Percentiles rank a stretch among this genome's conserved stretches.
phyloP scores from a whole-genome alignment of 2,329 filamentous ascomycete species.

The Colletotrichum sp. region DNA sequence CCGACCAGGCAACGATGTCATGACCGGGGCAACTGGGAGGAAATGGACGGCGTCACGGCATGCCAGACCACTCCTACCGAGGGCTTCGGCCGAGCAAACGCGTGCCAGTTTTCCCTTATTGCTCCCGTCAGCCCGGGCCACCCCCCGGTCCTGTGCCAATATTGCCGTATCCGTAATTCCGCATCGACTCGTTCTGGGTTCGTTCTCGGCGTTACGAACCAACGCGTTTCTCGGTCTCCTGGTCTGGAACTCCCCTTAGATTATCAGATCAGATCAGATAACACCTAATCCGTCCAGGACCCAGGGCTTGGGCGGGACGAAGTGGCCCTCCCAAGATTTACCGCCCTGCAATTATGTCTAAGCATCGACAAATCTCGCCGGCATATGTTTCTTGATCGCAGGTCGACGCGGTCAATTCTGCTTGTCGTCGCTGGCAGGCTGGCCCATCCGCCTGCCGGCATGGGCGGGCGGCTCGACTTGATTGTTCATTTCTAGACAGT shows the following conservation, averaged over 20 bases:
- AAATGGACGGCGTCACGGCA: not conserved
- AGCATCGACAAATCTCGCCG: not conserved
- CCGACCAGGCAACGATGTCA: constrained; percentile 18
- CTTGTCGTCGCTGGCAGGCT: not conserved
- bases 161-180: not conserved
- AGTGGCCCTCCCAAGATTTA: not conserved
- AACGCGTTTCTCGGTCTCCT: not conserved
- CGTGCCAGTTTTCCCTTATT: not conserved
- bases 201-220: constrained; percentile 15
- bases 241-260: not conserved
- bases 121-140: not conserved
- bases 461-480: not conserved
- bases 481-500: not conserved
- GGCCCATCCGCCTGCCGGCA: not conserved
- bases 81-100: constrained; percentile 14
- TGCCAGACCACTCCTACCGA: not conserved
- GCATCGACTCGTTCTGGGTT: not conserved
- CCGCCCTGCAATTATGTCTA: not conserved
- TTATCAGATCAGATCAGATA: constrained; percentile 20
- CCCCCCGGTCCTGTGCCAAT: not conserved
- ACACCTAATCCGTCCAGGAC: not conserved
- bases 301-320: not conserved
- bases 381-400: not conserved
- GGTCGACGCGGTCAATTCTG: not conserved
- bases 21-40: not conserved